Evolutionary conservation across 805 yeast species (phyloP), one percentile per base, ranked within the genome.

Genomic region (Metschnikowia lunata): DNA sequence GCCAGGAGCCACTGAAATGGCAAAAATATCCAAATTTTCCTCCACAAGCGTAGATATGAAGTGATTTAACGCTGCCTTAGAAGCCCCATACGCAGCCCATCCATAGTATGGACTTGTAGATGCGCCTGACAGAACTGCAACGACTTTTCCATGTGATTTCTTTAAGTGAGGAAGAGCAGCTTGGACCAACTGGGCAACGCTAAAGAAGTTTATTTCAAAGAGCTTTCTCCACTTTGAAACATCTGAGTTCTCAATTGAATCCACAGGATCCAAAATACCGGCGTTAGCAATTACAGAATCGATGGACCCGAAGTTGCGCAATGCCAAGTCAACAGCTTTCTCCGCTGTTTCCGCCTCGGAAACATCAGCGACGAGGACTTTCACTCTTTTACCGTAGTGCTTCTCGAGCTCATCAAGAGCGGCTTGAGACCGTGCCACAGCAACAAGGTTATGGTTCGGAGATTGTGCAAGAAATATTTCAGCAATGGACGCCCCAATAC

Each of bases 61-160:
- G 55, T 83, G 89, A 62, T 91, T 89, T 40, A 91, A 60, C 0
- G 97, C 96, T 0, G 97, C 97, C 62, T 91, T 91, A 7, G 96
- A 82, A 5, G 90, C 69, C 1, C 97, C 96, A 57, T 91, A 91
- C 6, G 96, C 95, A 13, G 85, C 84, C 97, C 97, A 91, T 0
- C 88, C 93, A 49, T 72, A 59, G 48, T 63, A 71, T 14, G 82
- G 67, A 42, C 72, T 76, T 1, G 75, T 73, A 14, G 95, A 76
- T 0, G 98, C 97, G 6, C 97, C 97, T 1, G 96, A 87, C 14
- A 95, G 85, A 0, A 90, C 96, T 44, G 84, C 79, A n/a, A 91
- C 71, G 31, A 85, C 72, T 34, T 71, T 75, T 0, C 96, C 96
- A 11, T 74, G 65, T 4, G 79, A 50, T 40, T 69, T 61, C 32